phyloP scores from a whole-genome alignment of 164 flowering plant genomes.

The Santalum album region DNA sequence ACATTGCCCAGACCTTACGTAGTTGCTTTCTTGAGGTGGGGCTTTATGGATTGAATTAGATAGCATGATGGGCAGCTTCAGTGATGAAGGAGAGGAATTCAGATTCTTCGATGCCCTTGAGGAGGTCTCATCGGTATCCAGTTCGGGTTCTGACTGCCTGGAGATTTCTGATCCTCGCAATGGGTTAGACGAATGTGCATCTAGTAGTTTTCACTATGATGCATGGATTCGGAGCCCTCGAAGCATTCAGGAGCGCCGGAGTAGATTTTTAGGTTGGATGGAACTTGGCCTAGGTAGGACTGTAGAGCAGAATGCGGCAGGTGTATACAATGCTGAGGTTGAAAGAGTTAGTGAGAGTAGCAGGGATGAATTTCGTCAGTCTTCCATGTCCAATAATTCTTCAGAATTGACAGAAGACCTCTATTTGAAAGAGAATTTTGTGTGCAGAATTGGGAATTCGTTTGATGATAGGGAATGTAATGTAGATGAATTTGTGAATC shows the following conservation, averaged over 20 bases:
- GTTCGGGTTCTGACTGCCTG: conserved; percentile 18
- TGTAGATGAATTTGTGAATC: conserved; percentile 13
- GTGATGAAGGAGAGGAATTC: conserved; percentile 26
- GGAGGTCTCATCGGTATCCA: conserved; percentile 22
- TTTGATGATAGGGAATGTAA: conserved; percentile 6
- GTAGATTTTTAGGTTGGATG: conserved; percentile 24
- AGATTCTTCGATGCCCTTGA: conserved; percentile 47
- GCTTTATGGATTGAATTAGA: conserved; percentile 51
- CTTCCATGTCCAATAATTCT: conserved; percentile 15
- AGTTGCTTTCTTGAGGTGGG: conserved; percentile 14
- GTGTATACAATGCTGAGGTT: conserved; percentile 9
- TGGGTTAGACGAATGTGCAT: neutral
- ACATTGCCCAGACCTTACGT: conserved; percentile 27
- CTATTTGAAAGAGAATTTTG: conserved; percentile 1
- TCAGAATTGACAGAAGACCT: neutral
- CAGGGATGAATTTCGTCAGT: conserved; percentile 18
- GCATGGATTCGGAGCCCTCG: conserved; percentile 28
- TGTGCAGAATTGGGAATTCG: conserved; percentile 12
- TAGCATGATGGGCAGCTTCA: conserved; percentile 35
- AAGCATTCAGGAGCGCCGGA: conserved; percentile 30
- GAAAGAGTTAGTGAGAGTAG: conserved; percentile 15
- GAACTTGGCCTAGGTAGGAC: conserved; percentile 12
- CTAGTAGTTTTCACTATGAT: conserved; percentile 13
- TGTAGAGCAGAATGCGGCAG: neutral
- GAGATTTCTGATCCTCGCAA: no score